Evolutionary conservation across 2,329 filamentous ascomycete species (phyloP), one percentile per base, ranked within the genome.

Genomic region (Paecilomyces fulvus): DNA sequence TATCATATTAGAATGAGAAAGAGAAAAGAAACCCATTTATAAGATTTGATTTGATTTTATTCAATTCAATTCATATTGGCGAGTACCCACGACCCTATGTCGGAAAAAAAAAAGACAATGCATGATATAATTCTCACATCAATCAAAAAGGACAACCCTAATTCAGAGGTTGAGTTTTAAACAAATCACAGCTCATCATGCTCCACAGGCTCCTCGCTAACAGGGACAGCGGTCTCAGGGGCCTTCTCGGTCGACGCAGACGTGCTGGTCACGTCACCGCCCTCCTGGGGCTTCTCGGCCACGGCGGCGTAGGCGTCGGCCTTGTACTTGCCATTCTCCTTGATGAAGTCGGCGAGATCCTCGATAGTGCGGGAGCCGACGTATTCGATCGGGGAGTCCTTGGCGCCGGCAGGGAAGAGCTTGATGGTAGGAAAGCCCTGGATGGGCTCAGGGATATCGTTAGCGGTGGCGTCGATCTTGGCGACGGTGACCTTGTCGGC

Each of bases 351-450:
- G 69, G 89, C 87, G 59, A 99, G 84, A 73, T 97, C 94, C 79
- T 96, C 90, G 56, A 96, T 79, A 55, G 90, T 94, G 69, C 94
- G 90, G 63, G 87, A 83, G 67, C 94, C 94, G 63, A 81, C 83
- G 84, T 96, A 99, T 66, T 90, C 90, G 61, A 96, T 76, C 58
- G 94, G 89, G 65, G 85, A 80, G 70, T 83, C 81, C 86, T 99
- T 99, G 76, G 83, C 82, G 69, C 91, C 92, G 67, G 94, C 94
- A 62, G 90, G 84, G 88, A 85, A 99, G 65, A 99, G 84, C 84
- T 97, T 97, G 84, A 99, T 96, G 74, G 94, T 99, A 57, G 94
- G 94, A 88, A 99, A 99, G 62, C 94, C 94, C 76, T 90, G 84
- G 70, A 99, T 90, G 79, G 96, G 90, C 76, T 97, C 92, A 57